phyloP scores from a whole-genome alignment of 2,329 filamentous ascomycete genomes.

The Pyrenophora seminiperda region DNA sequence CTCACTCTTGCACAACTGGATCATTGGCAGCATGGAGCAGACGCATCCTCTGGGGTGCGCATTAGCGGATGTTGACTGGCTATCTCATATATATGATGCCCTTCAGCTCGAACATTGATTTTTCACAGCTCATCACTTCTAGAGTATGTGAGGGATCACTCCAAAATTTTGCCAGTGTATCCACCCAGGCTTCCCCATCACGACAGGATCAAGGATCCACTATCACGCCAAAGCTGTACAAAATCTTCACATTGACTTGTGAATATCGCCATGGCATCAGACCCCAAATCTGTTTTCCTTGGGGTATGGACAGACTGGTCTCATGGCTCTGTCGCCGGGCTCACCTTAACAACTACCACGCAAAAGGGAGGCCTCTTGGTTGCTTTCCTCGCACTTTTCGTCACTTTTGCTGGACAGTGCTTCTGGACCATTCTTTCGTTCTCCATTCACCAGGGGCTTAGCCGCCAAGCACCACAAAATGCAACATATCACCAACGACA shows the following conservation, averaged over 20 bases:
- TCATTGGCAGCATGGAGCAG: too few relatives aligned
- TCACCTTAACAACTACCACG: conserved; percentile 40
- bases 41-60: too few relatives aligned
- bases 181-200: too few relatives aligned
- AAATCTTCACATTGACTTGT: not conserved
- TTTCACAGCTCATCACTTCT: too few relatives aligned
- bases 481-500: conserved; percentile 43
- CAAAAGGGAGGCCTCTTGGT: conserved; percentile 41
- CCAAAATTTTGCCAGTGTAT: too few relatives aligned
- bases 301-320: conserved; percentile 21
- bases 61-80: too few relatives aligned
- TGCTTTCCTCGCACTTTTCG: conserved; percentile 37
- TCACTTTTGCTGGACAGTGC: conserved; percentile 33
- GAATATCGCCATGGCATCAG: not conserved
- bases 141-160: too few relatives aligned
- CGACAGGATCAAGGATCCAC: too few relatives aligned
- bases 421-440: conserved; percentile 42
- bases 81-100: too few relatives aligned
- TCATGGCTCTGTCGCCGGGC: conserved; percentile 35
- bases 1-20: too few relatives aligned
- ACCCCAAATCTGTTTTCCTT: conserved; percentile 6
- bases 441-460: conserved; percentile 28
- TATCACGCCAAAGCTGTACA: too few relatives aligned
- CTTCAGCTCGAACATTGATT: too few relatives aligned
- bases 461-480: conserved; percentile 25